Evolutionary conservation across 352 stramenopile species (phyloP), one percentile per base, ranked within the genome.

Genomic region (Phytophthora fragariaefolia): DNA sequence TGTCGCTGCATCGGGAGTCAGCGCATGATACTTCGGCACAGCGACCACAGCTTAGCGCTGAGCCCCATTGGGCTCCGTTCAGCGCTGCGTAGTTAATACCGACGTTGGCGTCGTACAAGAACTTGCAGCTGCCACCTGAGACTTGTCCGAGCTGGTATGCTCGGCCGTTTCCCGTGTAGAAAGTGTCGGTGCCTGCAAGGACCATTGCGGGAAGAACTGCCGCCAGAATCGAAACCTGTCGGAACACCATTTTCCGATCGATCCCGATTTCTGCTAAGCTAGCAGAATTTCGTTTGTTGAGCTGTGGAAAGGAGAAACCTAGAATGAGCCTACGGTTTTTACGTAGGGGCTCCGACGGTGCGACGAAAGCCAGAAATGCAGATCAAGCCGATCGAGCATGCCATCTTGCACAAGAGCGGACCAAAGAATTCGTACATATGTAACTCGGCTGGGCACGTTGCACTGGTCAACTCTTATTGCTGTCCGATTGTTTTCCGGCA

Each of bases 51-150:
- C 89, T 81, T 13, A 61, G 66, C 15, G 77, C 81, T 26, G 57
- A 70, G 38, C 85, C 61, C 77, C 85, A 92, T 56, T 90, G 83
- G 1, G 63, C 38, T 40, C 63, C 68, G 49, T 89, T 92, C 28
- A 93, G 60, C 10, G 83, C 83, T 0, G 82, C 83, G 47, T 90
- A 90, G 50, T 89, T 83, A 36, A 71, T 77, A 17, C 48, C 76
- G 6, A 66, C 63, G 1, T 42, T 51, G 0, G 80, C 71, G 43
- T 76, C 76, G 48, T 67, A 66, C 80, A 90, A 89, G 50, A 90
- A 86, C 60, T 87, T 86, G 69, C 85, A 92, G 26, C 77, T 86
- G 28, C 78, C 80, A 1, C 58, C 52, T 4, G 70, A 82, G 15
- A 77, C 45, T 32, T 75, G 52, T 22, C 54, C 68, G 6, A 88